Evolutionary conservation across 495 filamentous ascomycete species (phyloP).

Genomic region (Penicillium antarcticum): DNA sequence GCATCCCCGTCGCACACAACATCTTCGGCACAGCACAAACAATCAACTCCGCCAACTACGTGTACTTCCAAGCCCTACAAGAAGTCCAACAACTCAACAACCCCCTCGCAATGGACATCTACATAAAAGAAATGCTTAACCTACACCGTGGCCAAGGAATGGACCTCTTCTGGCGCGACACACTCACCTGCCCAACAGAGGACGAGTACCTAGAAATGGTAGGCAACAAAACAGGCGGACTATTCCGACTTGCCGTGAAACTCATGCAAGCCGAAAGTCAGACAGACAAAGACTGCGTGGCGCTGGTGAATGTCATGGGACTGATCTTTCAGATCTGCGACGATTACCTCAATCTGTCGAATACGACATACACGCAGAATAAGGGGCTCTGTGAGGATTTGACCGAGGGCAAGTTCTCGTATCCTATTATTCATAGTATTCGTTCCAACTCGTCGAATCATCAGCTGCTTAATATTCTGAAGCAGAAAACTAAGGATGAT

Average conservation of each 20-base stretch:
- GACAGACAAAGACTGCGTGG: constrained; percentile 64
- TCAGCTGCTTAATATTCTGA: constrained; percentile 86
- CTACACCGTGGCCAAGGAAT: constrained; percentile 95
- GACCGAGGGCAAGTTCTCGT: constrained; percentile 97
- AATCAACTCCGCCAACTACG: constrained; percentile 95
- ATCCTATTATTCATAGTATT: constrained; percentile 94
- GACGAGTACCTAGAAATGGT: constrained; percentile 99
- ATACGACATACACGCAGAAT: constrained; percentile 70
- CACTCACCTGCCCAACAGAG: constrained; percentile 86
- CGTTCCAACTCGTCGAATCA: constrained; percentile 74
- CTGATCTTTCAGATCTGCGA: constrained; percentile 96
- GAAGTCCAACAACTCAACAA: constrained; percentile 76
- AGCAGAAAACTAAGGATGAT: constrained; percentile 80
- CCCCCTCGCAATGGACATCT: constrained; percentile 68
- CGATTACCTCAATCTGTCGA: constrained; percentile 87
- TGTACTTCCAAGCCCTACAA: constrained; percentile 88
- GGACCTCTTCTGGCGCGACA: constrained; percentile 97
- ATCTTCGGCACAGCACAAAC: constrained; percentile 96
- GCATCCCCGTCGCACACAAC: constrained; percentile 85
- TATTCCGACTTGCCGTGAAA: constrained; percentile 92
- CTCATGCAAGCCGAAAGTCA: constrained; percentile 90
- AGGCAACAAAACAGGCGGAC: constrained; percentile 92
- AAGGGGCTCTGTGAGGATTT: constrained; percentile 97
- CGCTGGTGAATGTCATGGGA: constrained; percentile 85
- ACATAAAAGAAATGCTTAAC: constrained; percentile 85